Base-by-base conservation (phyloP, 768 basidiomycete species). In the Rhodotorula sphaerocarpa region DNA sequence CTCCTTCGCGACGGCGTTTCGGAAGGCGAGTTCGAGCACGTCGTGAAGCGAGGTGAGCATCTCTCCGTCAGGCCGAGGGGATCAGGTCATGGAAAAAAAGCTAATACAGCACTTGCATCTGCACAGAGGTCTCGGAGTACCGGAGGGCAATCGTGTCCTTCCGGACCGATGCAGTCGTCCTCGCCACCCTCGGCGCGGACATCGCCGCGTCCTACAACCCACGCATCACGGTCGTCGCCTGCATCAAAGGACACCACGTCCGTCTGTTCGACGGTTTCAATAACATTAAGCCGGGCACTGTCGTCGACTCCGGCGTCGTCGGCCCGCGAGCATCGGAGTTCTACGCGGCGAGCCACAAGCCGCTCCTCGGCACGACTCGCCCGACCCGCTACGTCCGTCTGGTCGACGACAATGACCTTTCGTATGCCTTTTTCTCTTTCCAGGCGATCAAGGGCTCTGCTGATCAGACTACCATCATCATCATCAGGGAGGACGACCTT, bases 1-100 rank as follows among this genome's bases (percentile, higher is more conserved):
- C 52, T 67, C 33, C 59, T 59, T 53, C 47, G 66, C 20, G 66
- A 67, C 36, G 66, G 66, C 5, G 54, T 63, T 4, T 33, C 27
- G 21, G 66, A 65, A 23, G 6, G 30, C 31, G 57, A 65, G 50
- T 46, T 63, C 33, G 28, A 25, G 16, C 16, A 9, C n/a, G 47
- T 58, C 25, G 21, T 56, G 3, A 5, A 1, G 10, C 0, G 7
- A 11, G 39, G 48, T 52, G 21, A 27, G 42, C 7, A n/a, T 27
- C 14, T 25, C 25, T 7, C 23, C 34, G 21, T 33, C 25, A 10
- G 14, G n/a, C n/a, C n/a, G n/a, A n/a, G n/a, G n/a, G n/a, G n/a
- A n/a, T n/a, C n/a, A n/a, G n/a, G n/a, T n/a, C n/a, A n/a, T n/a
- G n/a, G n/a, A n/a, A n/a, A n/a, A n/a, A n/a, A n/a, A n/a, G n/a